Conservation (phyloP, 2,329 filamentous ascomycete species). For the Talaromyces funiculosus region DNA sequence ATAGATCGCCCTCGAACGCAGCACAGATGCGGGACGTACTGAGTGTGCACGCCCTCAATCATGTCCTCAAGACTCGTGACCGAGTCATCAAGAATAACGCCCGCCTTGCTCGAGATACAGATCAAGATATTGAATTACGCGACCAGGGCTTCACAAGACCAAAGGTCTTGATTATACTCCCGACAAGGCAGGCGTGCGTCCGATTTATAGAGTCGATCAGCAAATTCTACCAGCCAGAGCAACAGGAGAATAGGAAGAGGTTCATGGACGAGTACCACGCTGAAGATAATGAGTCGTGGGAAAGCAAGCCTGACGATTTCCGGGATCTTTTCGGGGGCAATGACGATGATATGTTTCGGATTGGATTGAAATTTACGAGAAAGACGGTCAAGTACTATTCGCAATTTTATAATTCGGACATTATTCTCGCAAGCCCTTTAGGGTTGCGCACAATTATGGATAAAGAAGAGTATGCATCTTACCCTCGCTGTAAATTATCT, state of each 20-base stretch:
- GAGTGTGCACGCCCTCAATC: slow-evolving; percentile 82
- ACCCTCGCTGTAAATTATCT: too few species aligned
- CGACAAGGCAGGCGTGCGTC: slow-evolving; percentile 80
- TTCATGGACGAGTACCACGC: slow-evolving; percentile 79
- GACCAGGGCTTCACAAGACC: slow-evolving; percentile 95
- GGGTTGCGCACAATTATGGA: slow-evolving; percentile 88
- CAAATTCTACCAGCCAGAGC: slow-evolving; percentile 70
- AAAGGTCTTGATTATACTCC: slow-evolving; percentile 84
- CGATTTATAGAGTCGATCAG: slow-evolving; percentile 72
- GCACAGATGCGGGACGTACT: slow-evolving; percentile 63
- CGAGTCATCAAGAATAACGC: slow-evolving; percentile 88
- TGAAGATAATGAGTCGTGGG: slow-evolving; percentile 61
- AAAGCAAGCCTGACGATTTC: slow-evolving; percentile 79
- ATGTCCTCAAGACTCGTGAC: slow-evolving; percentile 89
- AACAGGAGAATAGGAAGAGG: slow-evolving; percentile 90
- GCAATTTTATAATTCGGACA: slow-evolving; percentile 93
- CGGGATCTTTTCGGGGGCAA: slow-evolving; percentile 86
- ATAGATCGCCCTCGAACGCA: slow-evolving; percentile 64
- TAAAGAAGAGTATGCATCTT: slow-evolving; percentile 55
- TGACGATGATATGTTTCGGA: slow-evolving; percentile 92
- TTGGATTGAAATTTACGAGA: slow-evolving; percentile 94
- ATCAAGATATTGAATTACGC: slow-evolving; percentile 65
- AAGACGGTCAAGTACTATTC: slow-evolving; percentile 94
- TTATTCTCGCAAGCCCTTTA: slow-evolving; percentile 84
- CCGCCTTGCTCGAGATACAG: slow-evolving; percentile 62